Evolutionary conservation across 2,329 filamentous ascomycete species (phyloP).

Genomic region (Phialocephala sp.): DNA sequence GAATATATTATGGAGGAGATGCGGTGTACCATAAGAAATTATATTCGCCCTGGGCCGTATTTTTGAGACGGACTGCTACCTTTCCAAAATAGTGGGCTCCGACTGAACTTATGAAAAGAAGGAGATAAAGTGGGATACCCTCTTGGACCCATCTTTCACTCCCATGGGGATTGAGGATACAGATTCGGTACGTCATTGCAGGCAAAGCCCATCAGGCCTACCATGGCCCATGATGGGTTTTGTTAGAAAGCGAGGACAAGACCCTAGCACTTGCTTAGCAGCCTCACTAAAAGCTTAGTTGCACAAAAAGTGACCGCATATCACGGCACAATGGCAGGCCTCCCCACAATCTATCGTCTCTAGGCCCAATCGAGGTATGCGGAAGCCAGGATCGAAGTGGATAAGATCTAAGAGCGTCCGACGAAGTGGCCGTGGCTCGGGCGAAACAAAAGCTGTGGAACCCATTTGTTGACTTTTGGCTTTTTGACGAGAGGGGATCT

Average conservation of each 20-base stretch:
- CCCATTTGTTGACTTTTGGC: background rate
- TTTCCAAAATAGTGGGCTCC: background rate
- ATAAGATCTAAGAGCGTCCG: slow-evolving; percentile 12
- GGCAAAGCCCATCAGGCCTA: background rate
- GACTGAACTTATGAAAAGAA: background rate
- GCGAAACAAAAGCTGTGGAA: too few species aligned
- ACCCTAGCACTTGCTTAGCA: slow-evolving; percentile 17
- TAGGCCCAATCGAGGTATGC: background rate
- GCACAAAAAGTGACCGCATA: slow-evolving; percentile 15
- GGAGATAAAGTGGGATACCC: slow-evolving; percentile 5
- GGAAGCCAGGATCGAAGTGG: slow-evolving; percentile 6
- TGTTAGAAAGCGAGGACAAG: slow-evolving; percentile 14
- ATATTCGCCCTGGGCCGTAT: background rate
- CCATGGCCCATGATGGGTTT: background rate
- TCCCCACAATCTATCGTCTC: slow-evolving; percentile 13
- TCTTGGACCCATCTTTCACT: background rate
- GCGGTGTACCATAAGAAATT: background rate
- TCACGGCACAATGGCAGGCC: slow-evolving; percentile 9
- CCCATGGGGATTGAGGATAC: background rate
- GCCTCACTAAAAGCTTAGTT: slow-evolving; percentile 25
- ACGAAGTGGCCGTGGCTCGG: slow-evolving; percentile 6
- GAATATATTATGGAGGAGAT: background rate
- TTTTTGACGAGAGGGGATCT: slow-evolving; percentile 11
- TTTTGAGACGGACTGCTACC: background rate
- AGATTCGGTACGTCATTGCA: slow-evolving; percentile 19